Conservation (phyloP, 768 basidiomycete species). For the Rhodotorula paludigena region DNA sequence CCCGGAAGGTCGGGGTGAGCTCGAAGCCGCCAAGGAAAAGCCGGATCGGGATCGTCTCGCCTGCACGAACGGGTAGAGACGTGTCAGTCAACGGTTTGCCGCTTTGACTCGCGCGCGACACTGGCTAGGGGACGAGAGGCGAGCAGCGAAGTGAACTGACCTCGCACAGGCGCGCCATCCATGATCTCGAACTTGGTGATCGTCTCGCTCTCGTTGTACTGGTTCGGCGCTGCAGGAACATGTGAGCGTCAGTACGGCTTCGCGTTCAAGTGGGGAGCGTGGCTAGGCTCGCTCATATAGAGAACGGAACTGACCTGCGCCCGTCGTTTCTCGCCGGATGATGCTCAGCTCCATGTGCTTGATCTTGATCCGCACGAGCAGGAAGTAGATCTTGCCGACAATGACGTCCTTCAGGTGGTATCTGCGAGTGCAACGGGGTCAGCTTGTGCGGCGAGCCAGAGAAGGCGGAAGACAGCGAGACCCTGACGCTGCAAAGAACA, state of each 20-base stretch:
- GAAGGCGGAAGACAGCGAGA: no score
- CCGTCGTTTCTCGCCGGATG: slow-evolving; percentile 94
- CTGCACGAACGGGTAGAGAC: slow-evolving; percentile 49
- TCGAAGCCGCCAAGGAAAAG: slow-evolving; percentile 98
- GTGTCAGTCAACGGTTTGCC: no score
- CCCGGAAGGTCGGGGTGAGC: slow-evolving; percentile 94
- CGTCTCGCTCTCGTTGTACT: slow-evolving; percentile 97
- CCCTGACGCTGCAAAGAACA: no score
- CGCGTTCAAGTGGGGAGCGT: neutral
- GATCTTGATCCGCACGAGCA: slow-evolving; percentile 96
- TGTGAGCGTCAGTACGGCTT: neutral
- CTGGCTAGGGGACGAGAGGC: neutral
- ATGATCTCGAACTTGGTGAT: slow-evolving; percentile 99
- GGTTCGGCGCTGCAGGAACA: slow-evolving; percentile 67
- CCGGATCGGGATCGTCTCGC: slow-evolving; percentile 96
- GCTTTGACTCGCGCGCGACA: no score
- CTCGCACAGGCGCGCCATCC: slow-evolving; percentile 97
- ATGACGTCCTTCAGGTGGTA: slow-evolving; percentile 99
- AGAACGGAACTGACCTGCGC: slow-evolving; percentile 51
- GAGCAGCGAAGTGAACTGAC: slow-evolving; percentile 47
- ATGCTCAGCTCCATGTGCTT: slow-evolving; percentile 99
- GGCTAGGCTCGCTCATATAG: neutral
- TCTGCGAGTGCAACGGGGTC: slow-evolving; percentile 52
- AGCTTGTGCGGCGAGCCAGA: no score
- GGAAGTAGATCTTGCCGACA: slow-evolving; percentile 98